These are phyloP conservation scores for Penicillium sp. DNA, from an alignment of 2,329 filamentous ascomycete genomes.

Conservation along the genomic window DNA sequence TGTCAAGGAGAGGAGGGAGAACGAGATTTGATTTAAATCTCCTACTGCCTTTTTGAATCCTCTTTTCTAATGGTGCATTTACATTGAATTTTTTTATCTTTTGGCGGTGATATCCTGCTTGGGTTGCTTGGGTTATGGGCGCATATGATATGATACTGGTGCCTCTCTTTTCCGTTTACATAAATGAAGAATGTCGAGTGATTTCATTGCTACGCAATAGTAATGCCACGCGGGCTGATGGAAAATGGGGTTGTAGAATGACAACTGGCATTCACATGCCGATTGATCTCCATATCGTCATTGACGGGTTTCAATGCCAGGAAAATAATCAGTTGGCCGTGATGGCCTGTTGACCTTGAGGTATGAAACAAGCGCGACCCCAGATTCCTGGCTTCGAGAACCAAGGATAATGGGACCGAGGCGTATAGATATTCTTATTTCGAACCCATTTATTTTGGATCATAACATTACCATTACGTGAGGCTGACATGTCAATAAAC, in stretches of 20 bases:
- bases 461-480: background rate
- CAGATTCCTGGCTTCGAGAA: background rate
- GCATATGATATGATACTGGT: background rate
- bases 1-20: slow-evolving; percentile 55
- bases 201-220: background rate
- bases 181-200: background rate
- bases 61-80: background rate
- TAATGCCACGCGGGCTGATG: background rate
- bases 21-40: slow-evolving; percentile 31
- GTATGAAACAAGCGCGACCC: background rate
- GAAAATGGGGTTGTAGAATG: background rate
- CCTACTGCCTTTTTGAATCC: background rate
- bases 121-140: background rate
- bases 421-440: background rate
- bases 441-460: background rate
- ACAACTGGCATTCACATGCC: background rate
- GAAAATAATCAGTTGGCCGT: background rate
- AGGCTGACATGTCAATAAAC: background rate
- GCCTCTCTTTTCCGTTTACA: background rate
- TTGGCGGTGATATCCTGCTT: background rate
- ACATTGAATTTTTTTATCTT: background rate
- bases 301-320: background rate
- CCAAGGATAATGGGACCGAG: background rate
- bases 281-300: background rate
- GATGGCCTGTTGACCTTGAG: background rate